These are phyloP conservation scores for Dichomitus squalens DNA, from an alignment of 1,284 basidiomycete species.

Conservation along the genomic window DNA sequence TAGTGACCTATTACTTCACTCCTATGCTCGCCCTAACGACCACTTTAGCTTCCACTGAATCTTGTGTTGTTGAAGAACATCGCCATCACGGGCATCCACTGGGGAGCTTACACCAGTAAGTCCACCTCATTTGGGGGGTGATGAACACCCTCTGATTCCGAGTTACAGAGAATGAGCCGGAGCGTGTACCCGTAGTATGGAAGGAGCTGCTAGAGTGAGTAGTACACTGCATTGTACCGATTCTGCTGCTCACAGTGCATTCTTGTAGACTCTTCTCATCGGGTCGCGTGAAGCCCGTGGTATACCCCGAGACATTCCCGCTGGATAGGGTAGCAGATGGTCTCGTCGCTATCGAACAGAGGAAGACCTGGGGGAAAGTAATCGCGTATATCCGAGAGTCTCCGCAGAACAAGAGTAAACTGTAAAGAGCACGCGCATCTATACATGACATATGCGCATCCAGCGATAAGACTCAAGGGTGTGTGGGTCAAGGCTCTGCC, in stretches of 20 bases:
- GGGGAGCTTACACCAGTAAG: slow-evolving; percentile 81
- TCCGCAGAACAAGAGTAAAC: slow-evolving; percentile 30
- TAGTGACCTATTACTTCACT: slow-evolving; percentile 2
- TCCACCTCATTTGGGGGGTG: slow-evolving; percentile 11
- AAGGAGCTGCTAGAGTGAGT: slow-evolving; percentile 68
- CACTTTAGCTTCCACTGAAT: slow-evolving; percentile 77
- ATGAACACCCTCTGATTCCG: background rate
- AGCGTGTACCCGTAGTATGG: slow-evolving; percentile 73
- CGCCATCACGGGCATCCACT: slow-evolving; percentile 80
- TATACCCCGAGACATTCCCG: slow-evolving; percentile 73
- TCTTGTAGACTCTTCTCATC: slow-evolving; percentile 63
- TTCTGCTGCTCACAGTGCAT: background rate
- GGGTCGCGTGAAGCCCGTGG: slow-evolving; percentile 70
- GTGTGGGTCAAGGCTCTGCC: no score
- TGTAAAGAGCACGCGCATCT: slow-evolving; percentile 29
- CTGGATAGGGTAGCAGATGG: slow-evolving; percentile 65
- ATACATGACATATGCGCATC: no score
- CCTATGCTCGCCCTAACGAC: background rate
- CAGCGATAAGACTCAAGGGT: no score
- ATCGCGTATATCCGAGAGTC: slow-evolving; percentile 65
- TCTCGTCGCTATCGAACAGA: slow-evolving; percentile 69
- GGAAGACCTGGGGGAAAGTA: slow-evolving; percentile 95
- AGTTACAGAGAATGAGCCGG: slow-evolving; percentile 65
- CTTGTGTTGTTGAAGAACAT: slow-evolving; percentile 88
- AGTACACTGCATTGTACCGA: background rate